Evolutionary conservation across 768 basidiomycete genomes (phyloP), one percentile per base, ranked within the genome.

Genomic region (Suillus brevipes): DNA sequence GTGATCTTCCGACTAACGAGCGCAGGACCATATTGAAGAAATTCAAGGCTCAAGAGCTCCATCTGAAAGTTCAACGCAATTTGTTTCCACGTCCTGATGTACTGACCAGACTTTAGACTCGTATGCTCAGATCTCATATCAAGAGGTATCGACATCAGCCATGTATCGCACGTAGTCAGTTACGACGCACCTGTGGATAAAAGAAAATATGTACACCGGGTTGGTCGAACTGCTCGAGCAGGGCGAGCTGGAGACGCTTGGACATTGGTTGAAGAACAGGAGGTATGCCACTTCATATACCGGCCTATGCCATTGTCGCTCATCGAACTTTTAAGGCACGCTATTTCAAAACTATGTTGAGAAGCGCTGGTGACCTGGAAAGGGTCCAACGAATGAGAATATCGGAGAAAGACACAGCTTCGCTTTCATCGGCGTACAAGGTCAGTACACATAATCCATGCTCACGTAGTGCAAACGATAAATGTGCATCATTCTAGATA

Each of bases 111-210:
- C 37, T 28, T 23, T 64, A 98, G 97, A 64, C 82, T 99, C 23
- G 84, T 99, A n/a, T 97, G 95, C 74, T 98, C 97, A 3, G 97
- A 99, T 78, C 82, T 99, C 12, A 92, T 99, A 65, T 93, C 97
- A 3, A 89, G 97, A 64, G 97, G 97, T 13, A 95, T 98, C 65
- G 97, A 99, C 72, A 92, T 99, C 64, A 91, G 89, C 64, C 88
- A 94, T 68, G 94, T 99, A 40, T 86, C 89, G 3, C 92, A 97
- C 75, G 97, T 99, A 37, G 86, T 99, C 56, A 95, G 90, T 72
- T 99, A 99, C 75, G 97, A 99, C 74, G 89, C 87, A 2, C 96
- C 97, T 9, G 85, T 97, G n/a, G 97, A 99, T 75, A 95, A 97
- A 87, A 86, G 94, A 60, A 99, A 99, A 76, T 99, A 99, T 72